Base-by-base conservation (phyloP, 2,329 filamentous ascomycete species). In the Fusarium subtropicale region DNA sequence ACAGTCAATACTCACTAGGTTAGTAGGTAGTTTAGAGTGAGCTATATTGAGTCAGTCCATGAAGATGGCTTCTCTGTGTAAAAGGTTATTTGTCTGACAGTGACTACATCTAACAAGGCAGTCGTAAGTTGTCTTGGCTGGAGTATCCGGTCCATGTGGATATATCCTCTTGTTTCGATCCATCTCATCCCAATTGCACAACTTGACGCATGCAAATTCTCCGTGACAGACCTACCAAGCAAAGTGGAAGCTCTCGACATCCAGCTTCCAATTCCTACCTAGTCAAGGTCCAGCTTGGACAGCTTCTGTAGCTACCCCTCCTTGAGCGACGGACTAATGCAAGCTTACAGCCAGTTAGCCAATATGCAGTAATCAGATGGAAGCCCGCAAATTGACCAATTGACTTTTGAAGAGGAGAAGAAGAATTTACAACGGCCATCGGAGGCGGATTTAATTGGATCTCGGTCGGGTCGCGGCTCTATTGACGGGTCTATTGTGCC, bases 381-480 rank as follows among this genome's bases (percentile, higher is more conserved):
- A 41, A 44, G 42, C 28, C 59, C 59, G 28, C 20, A 13, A 15
- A 58, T 34, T 24, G 22, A 51, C 39, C 62, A 60, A 50, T 65
- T 60, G 60, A 16, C 22, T 48, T 66, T 66, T 66, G 30, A 28
- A n/a, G 26, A 28, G 26, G 30, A 16, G n/a, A 31, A 38, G 8
- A 47, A 33, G 22, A 45, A 24, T 30, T 26, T 9, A 15, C 24
- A 36, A 52, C 68, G 68, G 68, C 36, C 68, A 45, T 71, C 60
- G 62, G 60, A 46, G 16, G 12, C 18, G 15, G 10, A 11, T 20
- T 11, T 58, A 22, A 58, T 66, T 65, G 68, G 64, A 16, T 70
- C n/a, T 71, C 68, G 64, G 67, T 44, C 68, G 67, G 68, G 58
- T 68, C 64, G 67, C 67, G 66, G 66, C 51, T 51, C 44, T 48